Percentiles rank a stretch among this genome's conserved stretches.
Evolutionary conservation across 2,329 filamentous ascomycete genomes (phyloP).

Genomic region (Exophiala viscosa): DNA sequence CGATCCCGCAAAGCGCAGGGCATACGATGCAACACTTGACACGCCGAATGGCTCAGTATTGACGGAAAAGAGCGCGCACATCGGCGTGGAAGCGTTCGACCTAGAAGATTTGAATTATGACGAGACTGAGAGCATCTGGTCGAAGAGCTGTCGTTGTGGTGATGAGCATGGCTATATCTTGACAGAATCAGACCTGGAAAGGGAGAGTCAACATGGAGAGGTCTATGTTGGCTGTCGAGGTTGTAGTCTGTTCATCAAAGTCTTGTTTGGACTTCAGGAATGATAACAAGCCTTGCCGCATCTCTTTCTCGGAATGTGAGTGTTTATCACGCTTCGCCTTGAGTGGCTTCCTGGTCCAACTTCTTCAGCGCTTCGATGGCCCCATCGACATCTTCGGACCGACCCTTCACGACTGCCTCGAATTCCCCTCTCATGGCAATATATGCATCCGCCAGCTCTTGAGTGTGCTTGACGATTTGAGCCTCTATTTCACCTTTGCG

Average conservation of each 20-base stretch:
- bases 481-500: constrained; percentile 18
- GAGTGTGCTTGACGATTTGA: constrained; percentile 12
- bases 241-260: constrained; percentile 61
- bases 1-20: constrained; percentile 40
- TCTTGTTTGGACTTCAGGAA: constrained; percentile 55
- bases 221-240: constrained; percentile 58
- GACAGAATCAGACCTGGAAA: constrained; percentile 51
- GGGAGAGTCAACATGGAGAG: constrained; percentile 50
- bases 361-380: constrained; percentile 6
- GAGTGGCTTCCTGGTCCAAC: neutral
- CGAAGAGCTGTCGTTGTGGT: constrained; percentile 56
- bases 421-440: constrained; percentile 15
- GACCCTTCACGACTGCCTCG: constrained; percentile 17
- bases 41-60: constrained; percentile 16
- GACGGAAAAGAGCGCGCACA: constrained; percentile 37
- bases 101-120: constrained; percentile 52
- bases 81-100: constrained; percentile 56
- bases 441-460: constrained; percentile 17
- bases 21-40: constrained; percentile 44
- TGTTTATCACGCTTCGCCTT: neutral
- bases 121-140: constrained; percentile 45
- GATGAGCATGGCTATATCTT: constrained; percentile 54
- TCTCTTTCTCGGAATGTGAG: no score
- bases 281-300: constrained; percentile 20
- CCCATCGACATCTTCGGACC: constrained; percentile 16